Base-by-base conservation (phyloP, 2,329 filamentous ascomycete species). In the Purpureocillium lavendulum region DNA sequence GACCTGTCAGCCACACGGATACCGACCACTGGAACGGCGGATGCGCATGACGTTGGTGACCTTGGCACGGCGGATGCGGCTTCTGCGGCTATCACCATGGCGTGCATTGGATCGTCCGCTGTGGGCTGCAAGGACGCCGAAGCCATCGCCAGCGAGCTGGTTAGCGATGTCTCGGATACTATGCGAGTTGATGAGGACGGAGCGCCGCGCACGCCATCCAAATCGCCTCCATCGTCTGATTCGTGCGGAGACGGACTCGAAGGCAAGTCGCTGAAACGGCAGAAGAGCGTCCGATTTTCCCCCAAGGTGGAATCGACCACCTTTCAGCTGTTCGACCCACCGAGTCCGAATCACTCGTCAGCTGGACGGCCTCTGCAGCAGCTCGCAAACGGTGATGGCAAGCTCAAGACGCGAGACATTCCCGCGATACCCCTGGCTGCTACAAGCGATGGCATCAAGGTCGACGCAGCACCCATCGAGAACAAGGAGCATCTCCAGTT, bases 401-500 rank as follows among this genome's bases (percentile, higher is more conserved):
- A 47, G 13, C 39, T 45, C 8, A 44, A 46, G 15, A 30, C 37
- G 2, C 42, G 43, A 4, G 46, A 36, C 12, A 10, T 36, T 13
- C 35, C 35, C 15, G 12, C n/a, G 5, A 15, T 24, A n/a, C 15
- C 12, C 7, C 18, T 36, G 30, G 24, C 10, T 30, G 32, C 33
- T 12, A 30, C 7, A 5, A 12, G 13, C 29, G 12, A 30, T 7
- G 12, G 4, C 28, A 24, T 2, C 11, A 5, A 24, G 12, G 14
- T 12, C 4, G 33, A 39, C 7, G 33, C 28, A 6, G 18, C 24
- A 16, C 37, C 44, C n/a, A 52, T 75, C 3, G 51, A 60, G 37
- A 69, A 77, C 48, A 72, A 65, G 63, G 92, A 98, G 54, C 88
- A 96, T 54, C 78, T 96, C n/a, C 92, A 97, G 57, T 71, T 98